phyloP scores from a whole-genome alignment of 805 yeast species.

The Hermanozyma aechmeae region DNA sequence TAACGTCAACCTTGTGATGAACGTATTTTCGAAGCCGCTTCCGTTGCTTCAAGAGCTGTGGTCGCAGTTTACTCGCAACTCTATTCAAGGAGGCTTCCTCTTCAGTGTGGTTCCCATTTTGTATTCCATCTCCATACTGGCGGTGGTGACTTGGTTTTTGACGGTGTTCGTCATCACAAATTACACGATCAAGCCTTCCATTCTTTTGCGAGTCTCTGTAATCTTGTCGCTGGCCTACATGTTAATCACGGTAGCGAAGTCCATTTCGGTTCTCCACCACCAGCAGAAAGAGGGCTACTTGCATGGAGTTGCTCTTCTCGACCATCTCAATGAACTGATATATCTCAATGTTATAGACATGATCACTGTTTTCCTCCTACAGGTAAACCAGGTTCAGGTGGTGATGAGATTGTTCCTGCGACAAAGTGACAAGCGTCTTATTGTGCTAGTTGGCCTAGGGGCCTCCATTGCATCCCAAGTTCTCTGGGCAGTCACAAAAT shows the following conservation, averaged over 20 bases:
- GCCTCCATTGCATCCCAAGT: constrained; percentile 48
- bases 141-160: constrained; percentile 54
- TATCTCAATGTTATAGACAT: constrained; percentile 50
- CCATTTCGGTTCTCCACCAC: constrained; percentile 34
- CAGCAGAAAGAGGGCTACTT: constrained; percentile 40
- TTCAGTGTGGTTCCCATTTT: constrained; percentile 54
- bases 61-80: constrained; percentile 28
- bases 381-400: constrained; percentile 63
- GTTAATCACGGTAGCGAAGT: constrained; percentile 36
- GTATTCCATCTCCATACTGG: constrained; percentile 53
- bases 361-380: constrained; percentile 46
- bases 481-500: constrained; percentile 62
- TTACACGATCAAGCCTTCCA: constrained; percentile 53
- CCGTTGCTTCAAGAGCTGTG: constrained; percentile 43
- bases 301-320: constrained; percentile 36
- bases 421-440: constrained; percentile 55
- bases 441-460: constrained; percentile 48
- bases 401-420: constrained; percentile 60
- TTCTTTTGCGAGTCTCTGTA: constrained; percentile 41
- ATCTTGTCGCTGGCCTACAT: constrained; percentile 47
- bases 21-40: constrained; percentile 18
- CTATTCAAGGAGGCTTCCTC: constrained; percentile 34
- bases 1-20: constrained; percentile 22
- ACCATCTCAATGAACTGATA: constrained; percentile 31
- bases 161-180: constrained; percentile 59